Percentiles rank a stretch among this genome's conserved stretches.
Evolutionary conservation across 305 asterid genomes (phyloP).

Genomic region (Ilex paraguariensis): DNA sequence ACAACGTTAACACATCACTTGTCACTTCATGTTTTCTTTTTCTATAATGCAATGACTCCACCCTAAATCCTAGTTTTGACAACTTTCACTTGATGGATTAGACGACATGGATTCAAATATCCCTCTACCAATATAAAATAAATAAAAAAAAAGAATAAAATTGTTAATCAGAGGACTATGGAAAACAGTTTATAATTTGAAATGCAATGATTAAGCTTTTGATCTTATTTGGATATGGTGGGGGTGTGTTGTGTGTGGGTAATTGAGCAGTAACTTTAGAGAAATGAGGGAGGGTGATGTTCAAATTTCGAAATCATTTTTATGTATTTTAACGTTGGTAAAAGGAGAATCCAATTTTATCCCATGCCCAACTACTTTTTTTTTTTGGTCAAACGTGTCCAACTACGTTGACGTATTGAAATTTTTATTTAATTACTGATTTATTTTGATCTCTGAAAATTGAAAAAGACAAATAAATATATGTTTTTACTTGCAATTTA

Average conservation of each 20-base stretch:
- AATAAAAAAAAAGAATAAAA: too few species aligned
- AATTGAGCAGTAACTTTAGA: constrained; percentile 11
- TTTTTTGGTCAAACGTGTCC: too few species aligned
- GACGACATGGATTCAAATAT: too few species aligned
- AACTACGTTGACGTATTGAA: too few species aligned
- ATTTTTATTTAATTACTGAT: too few species aligned
- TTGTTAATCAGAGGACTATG: too few species aligned
- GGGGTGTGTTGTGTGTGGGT: constrained; percentile 21
- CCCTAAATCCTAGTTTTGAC: background rate
- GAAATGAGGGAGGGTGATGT: constrained; percentile 12
- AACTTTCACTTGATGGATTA: too few species aligned
- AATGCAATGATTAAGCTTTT: constrained; percentile 42
- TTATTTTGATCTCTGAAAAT: too few species aligned
- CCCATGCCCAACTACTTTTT: constrained; percentile 1
- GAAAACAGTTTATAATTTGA: constrained; percentile 8
- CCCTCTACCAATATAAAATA: too few species aligned
- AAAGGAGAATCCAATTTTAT: constrained; percentile 22
- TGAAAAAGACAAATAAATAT: too few species aligned
- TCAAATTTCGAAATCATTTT: constrained; percentile 55
- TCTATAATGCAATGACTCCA: constrained; percentile 25
- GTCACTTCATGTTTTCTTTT: constrained; percentile 29
- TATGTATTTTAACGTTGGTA: constrained; percentile 26
- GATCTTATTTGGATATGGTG: constrained; percentile 36
- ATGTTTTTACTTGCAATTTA: too few species aligned
- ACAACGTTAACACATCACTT: constrained; percentile 37